Percentiles rank a stretch among this genome's conserved stretches.
Evolutionary conservation across 176 grass and related monocot genomes (phyloP).

Genomic region (Phoenix dactylifera): DNA sequence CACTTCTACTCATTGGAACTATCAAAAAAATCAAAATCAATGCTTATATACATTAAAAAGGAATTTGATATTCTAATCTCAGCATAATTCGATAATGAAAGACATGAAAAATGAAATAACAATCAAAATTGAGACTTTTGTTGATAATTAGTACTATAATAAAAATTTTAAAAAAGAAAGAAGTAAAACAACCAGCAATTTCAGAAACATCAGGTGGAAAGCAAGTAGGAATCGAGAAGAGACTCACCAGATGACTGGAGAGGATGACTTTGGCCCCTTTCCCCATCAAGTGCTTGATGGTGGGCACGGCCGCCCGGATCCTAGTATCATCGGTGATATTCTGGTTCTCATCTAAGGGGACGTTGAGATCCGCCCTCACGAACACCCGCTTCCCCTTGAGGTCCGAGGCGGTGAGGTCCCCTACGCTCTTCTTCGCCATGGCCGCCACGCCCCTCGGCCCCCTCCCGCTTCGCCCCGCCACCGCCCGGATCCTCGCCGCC

Average conservation of each 20-base stretch:
- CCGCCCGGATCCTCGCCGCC: conserved; percentile 32
- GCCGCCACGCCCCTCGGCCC: conserved; percentile 35
- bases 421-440: conserved; percentile 63
- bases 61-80: no score
- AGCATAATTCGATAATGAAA: no score
- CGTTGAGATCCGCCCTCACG: conserved; percentile 64
- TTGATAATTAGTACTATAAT: no score
- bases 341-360: conserved; percentile 56
- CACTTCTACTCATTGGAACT: no score
- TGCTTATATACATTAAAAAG: no score
- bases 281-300: conserved; percentile 49
- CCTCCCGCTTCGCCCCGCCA: conserved; percentile 15
- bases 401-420: conserved; percentile 43
- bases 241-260: conserved; percentile 55
- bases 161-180: no score
- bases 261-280: conserved; percentile 71
- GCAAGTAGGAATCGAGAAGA: not conserved
- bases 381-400: conserved; percentile 65
- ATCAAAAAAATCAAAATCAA: no score
- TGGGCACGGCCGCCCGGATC: conserved; percentile 56
- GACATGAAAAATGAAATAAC: no score
- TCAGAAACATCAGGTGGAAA: no score
- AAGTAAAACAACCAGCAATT: no score
- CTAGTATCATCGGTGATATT: conserved; percentile 72
- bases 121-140: no score